Evolutionary conservation across 148 eudicot species (phyloP).

Genomic region (Vaccinium corymbosum): DNA sequence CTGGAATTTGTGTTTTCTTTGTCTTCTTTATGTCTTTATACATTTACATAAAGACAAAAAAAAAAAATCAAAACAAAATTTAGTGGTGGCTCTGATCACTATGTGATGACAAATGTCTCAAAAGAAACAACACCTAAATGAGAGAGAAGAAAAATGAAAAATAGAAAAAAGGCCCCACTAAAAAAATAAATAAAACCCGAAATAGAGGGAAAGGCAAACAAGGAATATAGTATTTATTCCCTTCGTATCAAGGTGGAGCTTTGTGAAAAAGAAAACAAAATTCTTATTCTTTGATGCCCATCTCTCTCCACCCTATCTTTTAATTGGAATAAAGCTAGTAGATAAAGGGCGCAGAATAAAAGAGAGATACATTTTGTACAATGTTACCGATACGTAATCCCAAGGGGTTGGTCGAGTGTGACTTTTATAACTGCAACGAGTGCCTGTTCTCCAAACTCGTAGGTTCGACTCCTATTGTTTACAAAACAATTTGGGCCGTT

Average conservation of each 20-base stretch:
- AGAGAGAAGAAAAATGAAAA: not conserved
- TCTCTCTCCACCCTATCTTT: constrained; percentile 22
- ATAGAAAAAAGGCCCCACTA: not conserved
- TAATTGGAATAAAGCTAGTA: constrained; percentile 28
- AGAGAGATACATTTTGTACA: not conserved
- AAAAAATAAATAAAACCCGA: constrained; percentile 9
- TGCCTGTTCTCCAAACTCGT: not conserved
- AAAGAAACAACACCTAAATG: not conserved
- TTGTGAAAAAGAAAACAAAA: constrained; percentile 23
- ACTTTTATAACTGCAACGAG: not conserved
- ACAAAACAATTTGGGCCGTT: not conserved
- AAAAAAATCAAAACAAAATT: not conserved
- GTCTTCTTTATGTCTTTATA: not conserved
- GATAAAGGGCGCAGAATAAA: constrained; percentile 11
- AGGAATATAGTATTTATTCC: constrained; percentile 17
- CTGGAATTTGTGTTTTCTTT: too few species aligned
- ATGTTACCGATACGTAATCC: not conserved
- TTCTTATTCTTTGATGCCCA: constrained; percentile 40
- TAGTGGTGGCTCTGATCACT: not conserved
- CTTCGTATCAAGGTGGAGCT: constrained; percentile 24
- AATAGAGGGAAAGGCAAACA: constrained; percentile 12
- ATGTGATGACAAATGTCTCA: constrained; percentile 5
- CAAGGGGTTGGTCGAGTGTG: not conserved
- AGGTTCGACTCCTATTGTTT: not conserved
- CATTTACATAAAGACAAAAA: not conserved